Percentiles rank a stretch among this genome's conserved stretches.
These are phyloP conservation scores for Leptomonas pyrrhocoris DNA, from an alignment of 208 protist genomes.

Conservation along the genomic window DNA sequence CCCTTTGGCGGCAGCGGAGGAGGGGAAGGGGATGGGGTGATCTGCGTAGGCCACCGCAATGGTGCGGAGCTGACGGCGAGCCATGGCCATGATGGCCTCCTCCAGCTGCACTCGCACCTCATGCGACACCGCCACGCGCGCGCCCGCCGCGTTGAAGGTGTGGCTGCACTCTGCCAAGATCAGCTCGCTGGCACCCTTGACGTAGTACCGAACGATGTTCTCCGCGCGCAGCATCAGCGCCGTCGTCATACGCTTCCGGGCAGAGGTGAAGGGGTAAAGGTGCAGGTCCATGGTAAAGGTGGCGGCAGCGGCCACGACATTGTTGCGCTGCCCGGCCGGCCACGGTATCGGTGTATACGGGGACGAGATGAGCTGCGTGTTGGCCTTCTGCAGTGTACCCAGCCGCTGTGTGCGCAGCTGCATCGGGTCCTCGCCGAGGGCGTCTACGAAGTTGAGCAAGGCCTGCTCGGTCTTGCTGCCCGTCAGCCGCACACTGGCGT, in stretches of 20 bases:
- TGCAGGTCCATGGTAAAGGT: slow-evolving; percentile 32
- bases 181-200: slow-evolving; percentile 72
- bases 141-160: slow-evolving; percentile 39
- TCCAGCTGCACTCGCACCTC: slow-evolving; percentile 47
- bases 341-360: slow-evolving; percentile 67
- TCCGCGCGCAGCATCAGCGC: slow-evolving; percentile 41
- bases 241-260: slow-evolving; percentile 80
- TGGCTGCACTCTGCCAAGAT: slow-evolving; percentile 52
- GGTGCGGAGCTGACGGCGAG: slow-evolving; percentile 60
- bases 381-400: slow-evolving; percentile 39
- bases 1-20: neutral
- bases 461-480: slow-evolving; percentile 78
- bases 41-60: slow-evolving; percentile 75
- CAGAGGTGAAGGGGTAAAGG: slow-evolving; percentile 79
- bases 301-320: slow-evolving; percentile 18
- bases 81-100: slow-evolving; percentile 53
- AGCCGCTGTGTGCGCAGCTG: slow-evolving; percentile 32
- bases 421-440: slow-evolving; percentile 30
- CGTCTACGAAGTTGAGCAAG: slow-evolving; percentile 42
- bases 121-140: slow-evolving; percentile 36
- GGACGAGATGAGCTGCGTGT: slow-evolving; percentile 46
- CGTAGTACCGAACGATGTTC: slow-evolving; percentile 61
- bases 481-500: slow-evolving; percentile 49
- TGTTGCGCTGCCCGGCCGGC: slow-evolving; percentile 38
- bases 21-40: slow-evolving; percentile 4